Evolutionary conservation across 495 filamentous ascomycete genomes (phyloP).

Genomic region (Penicillium waksmanii): DNA sequence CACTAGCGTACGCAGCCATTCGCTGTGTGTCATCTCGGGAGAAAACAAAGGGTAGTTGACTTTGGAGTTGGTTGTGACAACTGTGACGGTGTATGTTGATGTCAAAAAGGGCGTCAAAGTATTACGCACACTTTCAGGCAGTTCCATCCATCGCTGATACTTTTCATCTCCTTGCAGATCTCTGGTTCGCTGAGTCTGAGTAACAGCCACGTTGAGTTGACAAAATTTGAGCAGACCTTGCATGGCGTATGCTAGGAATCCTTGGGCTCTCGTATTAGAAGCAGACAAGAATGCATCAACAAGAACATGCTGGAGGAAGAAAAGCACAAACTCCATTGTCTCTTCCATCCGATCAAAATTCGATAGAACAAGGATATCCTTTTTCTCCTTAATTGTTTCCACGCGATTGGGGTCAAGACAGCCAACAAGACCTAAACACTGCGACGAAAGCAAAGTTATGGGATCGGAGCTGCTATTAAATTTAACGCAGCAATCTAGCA

Average conservation of each 20-base stretch:
- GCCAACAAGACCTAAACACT: conserved; percentile 83
- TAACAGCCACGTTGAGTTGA: conserved; percentile 64
- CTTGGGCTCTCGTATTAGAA: conserved; percentile 82
- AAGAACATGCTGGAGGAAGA: conserved; percentile 81
- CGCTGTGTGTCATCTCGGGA: conserved; percentile 62
- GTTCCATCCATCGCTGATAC: conserved; percentile 71
- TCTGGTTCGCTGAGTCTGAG: conserved; percentile 53
- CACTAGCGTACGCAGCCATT: conserved; percentile 80
- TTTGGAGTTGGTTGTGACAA: conserved; percentile 51
- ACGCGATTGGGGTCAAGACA: conserved; percentile 90
- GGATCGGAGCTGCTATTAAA: conserved; percentile 68
- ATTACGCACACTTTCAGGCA: conserved; percentile 75
- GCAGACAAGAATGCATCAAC: conserved; percentile 90
- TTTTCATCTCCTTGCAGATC: conserved; percentile 55
- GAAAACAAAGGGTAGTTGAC: conserved; percentile 79
- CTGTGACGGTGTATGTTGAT: conserved; percentile 76
- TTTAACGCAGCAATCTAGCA: conserved; percentile 82
- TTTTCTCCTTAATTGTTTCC: conserved; percentile 75
- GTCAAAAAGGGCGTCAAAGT: conserved; percentile 81
- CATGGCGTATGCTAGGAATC: conserved; percentile 90
- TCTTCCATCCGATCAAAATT: conserved; percentile 84
- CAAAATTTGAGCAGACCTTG: conserved; percentile 83
- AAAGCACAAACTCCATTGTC: conserved; percentile 82
- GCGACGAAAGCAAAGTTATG: conserved; percentile 73
- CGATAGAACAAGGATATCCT: conserved; percentile 76